Evolutionary conservation across 116 monocot species (phyloP).

Genomic region (Trichopus zeylanicus): DNA sequence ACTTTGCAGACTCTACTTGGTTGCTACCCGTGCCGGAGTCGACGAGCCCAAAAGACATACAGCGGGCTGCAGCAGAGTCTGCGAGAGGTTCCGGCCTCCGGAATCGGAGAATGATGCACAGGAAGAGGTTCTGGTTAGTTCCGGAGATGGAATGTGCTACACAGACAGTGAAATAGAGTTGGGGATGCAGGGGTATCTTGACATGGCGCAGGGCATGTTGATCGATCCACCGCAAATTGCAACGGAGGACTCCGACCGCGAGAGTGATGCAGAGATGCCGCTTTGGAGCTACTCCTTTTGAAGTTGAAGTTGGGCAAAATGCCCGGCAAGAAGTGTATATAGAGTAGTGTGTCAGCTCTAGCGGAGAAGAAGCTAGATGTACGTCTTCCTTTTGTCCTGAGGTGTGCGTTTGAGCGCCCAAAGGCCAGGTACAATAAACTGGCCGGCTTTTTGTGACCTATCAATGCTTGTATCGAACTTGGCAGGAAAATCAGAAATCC

Average conservation of each 20-base stretch:
- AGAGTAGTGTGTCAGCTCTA: too few species aligned
- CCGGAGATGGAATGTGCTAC: neutral
- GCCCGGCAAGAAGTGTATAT: too few species aligned
- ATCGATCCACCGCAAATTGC: constrained; percentile 27
- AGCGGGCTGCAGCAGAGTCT: constrained; percentile 24
- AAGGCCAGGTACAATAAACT: too few species aligned
- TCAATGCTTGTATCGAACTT: too few species aligned
- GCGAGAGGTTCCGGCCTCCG: constrained; percentile 19
- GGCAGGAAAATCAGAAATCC: too few species aligned
- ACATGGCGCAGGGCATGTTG: constrained; percentile 62
- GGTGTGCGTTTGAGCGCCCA: too few species aligned
- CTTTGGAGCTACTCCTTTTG: constrained; percentile 39
- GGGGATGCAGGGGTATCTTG: constrained; percentile 38
- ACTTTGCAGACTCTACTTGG: constrained; percentile 47
- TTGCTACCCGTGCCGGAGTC: constrained; percentile 19
- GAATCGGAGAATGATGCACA: neutral
- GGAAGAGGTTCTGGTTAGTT: neutral
- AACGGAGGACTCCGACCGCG: constrained; percentile 1
- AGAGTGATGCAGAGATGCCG: constrained; percentile 15
- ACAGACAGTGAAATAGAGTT: constrained; percentile 12
- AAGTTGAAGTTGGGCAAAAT: neutral
- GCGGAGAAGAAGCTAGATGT: too few species aligned
- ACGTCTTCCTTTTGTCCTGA: too few species aligned
- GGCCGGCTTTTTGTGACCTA: too few species aligned
- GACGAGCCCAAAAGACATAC: constrained; percentile 28